Base-by-base conservation (phyloP, 345 rosid species). In the Streptanthus diversifolius region DNA sequence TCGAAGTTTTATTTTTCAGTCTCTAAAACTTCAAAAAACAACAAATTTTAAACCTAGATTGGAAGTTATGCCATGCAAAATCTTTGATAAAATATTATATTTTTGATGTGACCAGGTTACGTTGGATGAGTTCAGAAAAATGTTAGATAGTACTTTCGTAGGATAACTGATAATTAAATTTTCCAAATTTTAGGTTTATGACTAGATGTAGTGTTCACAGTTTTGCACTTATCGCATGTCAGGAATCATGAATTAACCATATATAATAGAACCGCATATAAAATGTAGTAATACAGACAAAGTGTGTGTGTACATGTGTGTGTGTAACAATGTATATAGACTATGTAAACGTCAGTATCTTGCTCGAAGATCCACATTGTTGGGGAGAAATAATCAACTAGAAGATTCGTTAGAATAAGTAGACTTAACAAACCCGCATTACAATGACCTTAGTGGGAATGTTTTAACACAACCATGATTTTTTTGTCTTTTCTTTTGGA, bases 361-460 rank as follows among this genome's bases (percentile, higher is more conserved):
- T 12, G 56, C 56, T 51, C 56, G 56, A 24, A n/a, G 56, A 51
- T 32, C 56, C 56, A 51, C 55, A 49, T 51, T 24, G 56, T 51
- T 51, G 35, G 55, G 70, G 54, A 35, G 27, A 41, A 52, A 30
- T 30, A 24, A 61, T 41, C 35, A 41, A 44, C 45, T 33, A 30
- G 9, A 21, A 10, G 70, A 10, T 30, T 40, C n/a, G 63, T 29
- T 63, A 29, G 22, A 51, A 51, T 36, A 48, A 61, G 40, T 18
- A 44, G 19, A 58, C 18, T 22, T 59, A 24, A 48, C n/a, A 40
- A 53, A 53, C 29, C 33, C 51, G 22, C 44, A 22, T 35, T 71
- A 37, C 15, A 36, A 5, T 51, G 41, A 27, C 18, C 15, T 51
- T 14, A 52, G 55, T 72, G 55, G 55, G 10, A n/a, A n/a, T n/a